Conservation (phyloP, 2,329 filamentous ascomycete species). For the Cylindrodendrum hubeiense region DNA sequence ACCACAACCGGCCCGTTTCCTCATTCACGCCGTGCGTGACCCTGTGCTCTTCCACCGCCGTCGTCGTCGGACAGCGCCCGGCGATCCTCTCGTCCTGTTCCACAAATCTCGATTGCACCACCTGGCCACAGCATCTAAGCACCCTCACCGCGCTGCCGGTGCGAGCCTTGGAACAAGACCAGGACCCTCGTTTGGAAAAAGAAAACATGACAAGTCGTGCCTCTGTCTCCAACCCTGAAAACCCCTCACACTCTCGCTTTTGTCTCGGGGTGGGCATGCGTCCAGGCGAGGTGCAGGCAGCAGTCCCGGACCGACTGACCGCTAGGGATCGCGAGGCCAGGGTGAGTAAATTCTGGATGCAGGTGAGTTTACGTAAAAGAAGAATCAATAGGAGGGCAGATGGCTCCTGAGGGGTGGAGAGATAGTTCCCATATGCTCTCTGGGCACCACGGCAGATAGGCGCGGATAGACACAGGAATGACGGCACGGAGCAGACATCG, state of each 20-base stretch:
- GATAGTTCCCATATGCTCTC: background rate
- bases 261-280: slow-evolving; percentile 24
- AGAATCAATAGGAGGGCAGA: background rate
- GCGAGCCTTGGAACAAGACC: background rate
- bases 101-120: slow-evolving; percentile 46
- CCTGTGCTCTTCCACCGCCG: slow-evolving; percentile 28
- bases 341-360: background rate
- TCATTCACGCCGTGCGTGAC: slow-evolving; percentile 2
- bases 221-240: background rate
- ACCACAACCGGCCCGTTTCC: slow-evolving; percentile 5
- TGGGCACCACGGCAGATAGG: background rate
- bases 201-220: slow-evolving; percentile 21
- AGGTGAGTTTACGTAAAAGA: slow-evolving; percentile 21
- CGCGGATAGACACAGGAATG: slow-evolving; percentile 7
- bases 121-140: slow-evolving; percentile 34
- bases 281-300: slow-evolving; percentile 22
- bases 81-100: slow-evolving; percentile 23
- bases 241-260: slow-evolving; percentile 11
- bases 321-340: slow-evolving; percentile 1
- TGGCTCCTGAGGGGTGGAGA: background rate
- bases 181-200: slow-evolving; percentile 2
- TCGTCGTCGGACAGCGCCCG: slow-evolving; percentile 9
- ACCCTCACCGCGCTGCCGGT: slow-evolving; percentile 4
- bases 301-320: slow-evolving; percentile 8
- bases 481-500: slow-evolving; percentile 5